Evolutionary conservation across 1,139 yeast species (phyloP).

Genomic region (Hansenula lynferdii): DNA sequence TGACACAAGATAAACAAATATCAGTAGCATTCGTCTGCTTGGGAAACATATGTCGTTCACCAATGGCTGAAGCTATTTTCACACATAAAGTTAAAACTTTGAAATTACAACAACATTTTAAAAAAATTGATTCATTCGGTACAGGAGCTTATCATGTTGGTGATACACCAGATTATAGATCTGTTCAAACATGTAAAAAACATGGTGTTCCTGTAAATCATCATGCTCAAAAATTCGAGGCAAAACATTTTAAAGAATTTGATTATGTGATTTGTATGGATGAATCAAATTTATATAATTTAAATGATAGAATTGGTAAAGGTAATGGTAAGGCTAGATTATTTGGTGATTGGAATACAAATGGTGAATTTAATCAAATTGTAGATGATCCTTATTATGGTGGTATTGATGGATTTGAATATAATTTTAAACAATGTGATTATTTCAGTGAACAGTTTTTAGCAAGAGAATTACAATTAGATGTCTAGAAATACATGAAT

Average conservation of each 20-base stretch:
- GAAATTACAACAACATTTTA: constrained; percentile 38
- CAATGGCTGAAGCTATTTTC: constrained; percentile 97
- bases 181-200: constrained; percentile 60
- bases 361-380: constrained; percentile 42
- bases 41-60: constrained; percentile 95
- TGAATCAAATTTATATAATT: constrained; percentile 54
- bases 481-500: background rate
- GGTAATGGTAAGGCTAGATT: constrained; percentile 50
- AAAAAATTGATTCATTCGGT: constrained; percentile 78
- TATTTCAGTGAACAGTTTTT: constrained; percentile 71
- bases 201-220: constrained; percentile 77
- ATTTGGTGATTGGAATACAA: constrained; percentile 74
- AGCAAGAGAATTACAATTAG: constrained; percentile 33
- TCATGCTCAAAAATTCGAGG: constrained; percentile 62
- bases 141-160: constrained; percentile 85
- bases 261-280: constrained; percentile 92
- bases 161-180: constrained; percentile 73
- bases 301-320: constrained; percentile 46
- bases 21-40: constrained; percentile 87
- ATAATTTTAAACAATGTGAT: constrained; percentile 64
- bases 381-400: constrained; percentile 95
- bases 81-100: constrained; percentile 51
- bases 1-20: constrained; percentile 28
- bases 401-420: constrained; percentile 76
- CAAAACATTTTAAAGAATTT: constrained; percentile 58